phyloP scores from a whole-genome alignment of 805 yeast species.

The Metschnikowia koreensis region DNA sequence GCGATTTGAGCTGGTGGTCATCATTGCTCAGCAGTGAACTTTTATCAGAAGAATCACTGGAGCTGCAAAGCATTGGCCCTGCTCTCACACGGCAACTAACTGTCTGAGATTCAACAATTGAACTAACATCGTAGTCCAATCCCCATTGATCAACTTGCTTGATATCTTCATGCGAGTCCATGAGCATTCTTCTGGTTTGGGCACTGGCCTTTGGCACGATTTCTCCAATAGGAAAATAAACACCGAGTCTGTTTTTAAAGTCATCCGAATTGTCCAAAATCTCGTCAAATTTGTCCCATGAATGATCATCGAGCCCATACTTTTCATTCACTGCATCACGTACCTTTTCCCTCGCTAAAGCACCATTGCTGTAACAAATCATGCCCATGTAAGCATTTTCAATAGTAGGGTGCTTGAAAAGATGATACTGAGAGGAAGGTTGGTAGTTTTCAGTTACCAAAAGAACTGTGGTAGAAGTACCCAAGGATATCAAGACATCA shows the following conservation, averaged over 20 bases:
- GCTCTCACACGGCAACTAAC: conserved; percentile 78
- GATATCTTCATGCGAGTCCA: conserved; percentile 28
- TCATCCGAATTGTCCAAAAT: conserved; percentile 41
- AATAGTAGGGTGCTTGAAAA: conserved; percentile 84
- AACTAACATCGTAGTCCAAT: conserved; percentile 62
- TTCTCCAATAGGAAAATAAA: conserved; percentile 87
- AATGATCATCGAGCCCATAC: conserved; percentile 30
- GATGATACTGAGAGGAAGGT: conserved; percentile 80
- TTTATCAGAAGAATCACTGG: conserved; percentile 3
- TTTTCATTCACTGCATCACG: conserved; percentile 60
- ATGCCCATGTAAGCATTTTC: conserved; percentile 82
- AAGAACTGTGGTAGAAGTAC: conserved; percentile 88
- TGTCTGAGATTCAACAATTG: conserved; percentile 86
- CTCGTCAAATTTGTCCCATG: conserved; percentile 64
- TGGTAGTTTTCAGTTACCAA: conserved; percentile 73
- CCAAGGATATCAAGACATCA: conserved; percentile 79
- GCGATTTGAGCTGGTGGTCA: conserved; percentile 11
- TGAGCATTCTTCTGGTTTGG: conserved; percentile 54
- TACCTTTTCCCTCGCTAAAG: conserved; percentile 77
- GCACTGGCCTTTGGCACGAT: conserved; percentile 80
- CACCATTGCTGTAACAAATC: conserved; percentile 92
- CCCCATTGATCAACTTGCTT: conserved; percentile 37
- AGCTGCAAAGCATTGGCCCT: conserved; percentile 64
- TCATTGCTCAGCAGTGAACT: conserved; percentile 1
- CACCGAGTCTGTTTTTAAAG: conserved; percentile 56